Evolutionary conservation across 306 rosid species (phyloP), one percentile per base, ranked within the genome.

Genomic region (Corylus heterophylla): DNA sequence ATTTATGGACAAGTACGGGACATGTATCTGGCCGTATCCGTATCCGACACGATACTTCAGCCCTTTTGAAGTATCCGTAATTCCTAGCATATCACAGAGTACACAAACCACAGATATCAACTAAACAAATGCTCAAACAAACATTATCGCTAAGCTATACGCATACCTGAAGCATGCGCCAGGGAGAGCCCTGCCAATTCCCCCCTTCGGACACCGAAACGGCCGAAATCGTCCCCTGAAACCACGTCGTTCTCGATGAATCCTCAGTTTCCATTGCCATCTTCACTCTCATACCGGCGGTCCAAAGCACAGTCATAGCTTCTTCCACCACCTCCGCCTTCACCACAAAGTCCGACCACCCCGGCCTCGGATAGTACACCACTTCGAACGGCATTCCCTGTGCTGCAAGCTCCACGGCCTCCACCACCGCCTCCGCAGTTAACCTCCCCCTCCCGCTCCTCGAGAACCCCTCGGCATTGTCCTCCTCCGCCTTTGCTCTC

Each of bases 121-220:
- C 2, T 4, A 66, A 14, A 67, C 35, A 55, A 74, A 9, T 42
- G 72, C 44, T 50, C 42, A 25, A 25, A 25, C 75, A 71, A 45
- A 10, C 9, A 31, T 49, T 37, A 59, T 55, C 74, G 49, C 20
- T 18, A 48, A 48, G 3, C 12, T 18, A 29, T 14, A 16, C 10
- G 13, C 47, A 71, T 74, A 92, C 97, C 93, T 89, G 87, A 87
- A 92, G 90, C 93, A 80, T 87, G 11, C 92, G 92, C 93, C 94
- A 92, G 12, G 93, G 93, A 49, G 95, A 90, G 31, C 77, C 68
- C 39, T 22, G 74, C 95, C 95, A 87, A 8, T 45, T 86, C 52
- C 71, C 86, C 16, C n/a, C 66, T 4, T 73, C 86, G 7, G 78
- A 42, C 14, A 73, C 44, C 45, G 74, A 55, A 7, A 67, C 82